These are phyloP conservation scores for Cladosporium oxysporum DNA, from an alignment of 2,329 filamentous ascomycete species.

Conservation along the genomic window DNA sequence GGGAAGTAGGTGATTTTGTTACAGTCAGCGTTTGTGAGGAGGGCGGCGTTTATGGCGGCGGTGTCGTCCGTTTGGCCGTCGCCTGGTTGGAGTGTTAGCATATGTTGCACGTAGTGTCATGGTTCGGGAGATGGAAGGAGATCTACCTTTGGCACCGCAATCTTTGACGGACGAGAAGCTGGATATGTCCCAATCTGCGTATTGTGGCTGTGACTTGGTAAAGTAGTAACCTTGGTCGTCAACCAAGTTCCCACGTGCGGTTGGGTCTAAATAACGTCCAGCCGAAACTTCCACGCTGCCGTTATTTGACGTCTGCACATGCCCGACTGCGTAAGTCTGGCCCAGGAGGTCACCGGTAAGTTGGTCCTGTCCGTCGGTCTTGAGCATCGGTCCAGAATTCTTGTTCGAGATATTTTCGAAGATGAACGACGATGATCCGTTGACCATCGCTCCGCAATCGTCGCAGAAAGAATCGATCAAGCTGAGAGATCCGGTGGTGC, in stretches of 20 bases:
- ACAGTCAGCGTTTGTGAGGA: slow-evolving; percentile 44
- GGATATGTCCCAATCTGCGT: slow-evolving; percentile 43
- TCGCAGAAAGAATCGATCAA: slow-evolving; percentile 29
- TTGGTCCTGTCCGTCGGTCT: slow-evolving; percentile 28
- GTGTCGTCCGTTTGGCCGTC: slow-evolving; percentile 63
- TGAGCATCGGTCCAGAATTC: slow-evolving; percentile 27
- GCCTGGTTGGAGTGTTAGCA: slow-evolving; percentile 41
- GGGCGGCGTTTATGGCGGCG: slow-evolving; percentile 74
- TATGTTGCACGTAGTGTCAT: background rate
- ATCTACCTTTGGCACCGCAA: slow-evolving; percentile 36
- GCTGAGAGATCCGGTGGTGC: slow-evolving; percentile 30
- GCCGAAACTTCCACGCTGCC: slow-evolving; percentile 23
- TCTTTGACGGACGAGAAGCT: slow-evolving; percentile 52
- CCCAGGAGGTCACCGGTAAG: slow-evolving; percentile 38
- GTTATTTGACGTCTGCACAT: slow-evolving; percentile 28
- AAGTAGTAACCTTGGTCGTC: slow-evolving; percentile 42
- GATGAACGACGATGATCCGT: slow-evolving; percentile 23
- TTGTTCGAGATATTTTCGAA: slow-evolving; percentile 28
- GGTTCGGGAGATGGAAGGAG: background rate
- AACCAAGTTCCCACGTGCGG: slow-evolving; percentile 25
- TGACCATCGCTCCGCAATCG: slow-evolving; percentile 13
- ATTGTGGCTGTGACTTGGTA: slow-evolving; percentile 45
- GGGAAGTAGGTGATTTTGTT: slow-evolving; percentile 71
- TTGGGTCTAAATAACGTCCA: slow-evolving; percentile 26
- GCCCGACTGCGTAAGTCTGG: slow-evolving; percentile 26